phyloP scores from a whole-genome alignment of 352 stramenopile species.

The Pythium rishiriense region DNA sequence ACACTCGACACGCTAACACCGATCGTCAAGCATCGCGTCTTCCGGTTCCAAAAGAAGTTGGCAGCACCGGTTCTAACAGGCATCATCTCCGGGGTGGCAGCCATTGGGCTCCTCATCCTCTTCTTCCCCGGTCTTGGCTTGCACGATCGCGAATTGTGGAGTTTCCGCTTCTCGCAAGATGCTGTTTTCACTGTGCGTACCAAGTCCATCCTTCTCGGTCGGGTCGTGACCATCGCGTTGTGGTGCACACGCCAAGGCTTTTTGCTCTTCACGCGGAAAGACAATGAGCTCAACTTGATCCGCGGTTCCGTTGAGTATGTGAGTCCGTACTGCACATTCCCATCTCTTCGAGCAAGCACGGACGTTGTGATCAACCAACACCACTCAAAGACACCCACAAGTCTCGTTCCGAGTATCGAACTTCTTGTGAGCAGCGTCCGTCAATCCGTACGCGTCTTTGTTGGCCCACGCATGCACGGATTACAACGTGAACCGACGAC shows the following conservation, averaged over 20 bases:
- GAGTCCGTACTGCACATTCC: conserved; percentile 2
- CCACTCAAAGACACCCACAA: background rate
- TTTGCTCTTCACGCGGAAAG: conserved; percentile 1
- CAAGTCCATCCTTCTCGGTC: background rate
- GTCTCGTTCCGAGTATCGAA: background rate
- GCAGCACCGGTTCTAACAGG: background rate
- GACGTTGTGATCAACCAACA: background rate
- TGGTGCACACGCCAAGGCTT: conserved; percentile 16
- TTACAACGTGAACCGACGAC: background rate
- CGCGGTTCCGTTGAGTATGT: conserved; percentile 5
- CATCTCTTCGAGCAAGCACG: background rate
- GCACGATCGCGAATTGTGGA: conserved; percentile 3
- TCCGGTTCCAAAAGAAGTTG: conserved; percentile 9
- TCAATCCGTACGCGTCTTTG: background rate
- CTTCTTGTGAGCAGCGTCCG: background rate
- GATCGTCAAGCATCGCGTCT: conserved; percentile 1
- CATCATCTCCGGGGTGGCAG: conserved; percentile 1
- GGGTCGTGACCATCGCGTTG: background rate
- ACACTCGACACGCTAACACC: conserved; percentile 10
- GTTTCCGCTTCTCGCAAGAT: background rate
- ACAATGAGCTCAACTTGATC: conserved; percentile 18
- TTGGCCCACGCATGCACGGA: background rate
- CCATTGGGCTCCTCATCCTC: background rate
- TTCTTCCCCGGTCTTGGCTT: background rate
- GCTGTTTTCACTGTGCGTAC: background rate